Evolutionary conservation across 1,139 yeast species (phyloP).

Genomic region (Zygoascus meyerae): DNA sequence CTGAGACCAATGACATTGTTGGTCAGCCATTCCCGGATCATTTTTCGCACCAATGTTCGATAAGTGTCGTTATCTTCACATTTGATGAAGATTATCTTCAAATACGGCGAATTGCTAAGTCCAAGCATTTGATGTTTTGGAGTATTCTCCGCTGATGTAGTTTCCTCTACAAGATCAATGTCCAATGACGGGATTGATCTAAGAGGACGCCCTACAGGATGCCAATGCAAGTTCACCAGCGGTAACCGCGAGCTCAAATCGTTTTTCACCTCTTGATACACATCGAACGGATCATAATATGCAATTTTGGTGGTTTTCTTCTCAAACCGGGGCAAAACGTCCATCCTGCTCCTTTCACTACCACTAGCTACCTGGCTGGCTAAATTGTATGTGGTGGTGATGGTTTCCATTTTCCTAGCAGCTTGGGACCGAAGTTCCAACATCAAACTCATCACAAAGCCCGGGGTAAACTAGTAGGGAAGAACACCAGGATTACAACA

Average conservation of each 20-base stretch:
- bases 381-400: too few relatives aligned
- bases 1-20: slow-evolving; percentile 39
- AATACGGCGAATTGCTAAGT: slow-evolving; percentile 45
- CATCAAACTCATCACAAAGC: too few relatives aligned
- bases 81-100: slow-evolving; percentile 64
- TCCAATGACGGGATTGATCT: slow-evolving; percentile 64
- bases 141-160: slow-evolving; percentile 37
- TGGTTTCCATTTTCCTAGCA: too few relatives aligned
- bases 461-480: too few relatives aligned
- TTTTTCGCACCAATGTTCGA: slow-evolving; percentile 71
- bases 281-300: slow-evolving; percentile 80
- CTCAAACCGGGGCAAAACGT: slow-evolving; percentile 12
- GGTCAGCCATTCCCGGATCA: slow-evolving; percentile 74
- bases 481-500: too few relatives aligned
- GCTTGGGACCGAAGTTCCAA: too few relatives aligned
- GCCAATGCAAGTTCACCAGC: slow-evolving; percentile 76
- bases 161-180: slow-evolving; percentile 57
- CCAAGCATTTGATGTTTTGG: slow-evolving; percentile 40
- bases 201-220: slow-evolving; percentile 49
- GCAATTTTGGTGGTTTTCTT: slow-evolving; percentile 44
- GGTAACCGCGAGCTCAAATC: slow-evolving; percentile 55
- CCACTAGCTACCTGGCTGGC: too few relatives aligned
- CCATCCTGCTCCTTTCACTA: too few relatives aligned
- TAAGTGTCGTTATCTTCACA: slow-evolving; percentile 67
- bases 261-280: slow-evolving; percentile 49